Conservation (phyloP, 1,284 basidiomycete species). For the Vanrija pseudolonga region DNA sequence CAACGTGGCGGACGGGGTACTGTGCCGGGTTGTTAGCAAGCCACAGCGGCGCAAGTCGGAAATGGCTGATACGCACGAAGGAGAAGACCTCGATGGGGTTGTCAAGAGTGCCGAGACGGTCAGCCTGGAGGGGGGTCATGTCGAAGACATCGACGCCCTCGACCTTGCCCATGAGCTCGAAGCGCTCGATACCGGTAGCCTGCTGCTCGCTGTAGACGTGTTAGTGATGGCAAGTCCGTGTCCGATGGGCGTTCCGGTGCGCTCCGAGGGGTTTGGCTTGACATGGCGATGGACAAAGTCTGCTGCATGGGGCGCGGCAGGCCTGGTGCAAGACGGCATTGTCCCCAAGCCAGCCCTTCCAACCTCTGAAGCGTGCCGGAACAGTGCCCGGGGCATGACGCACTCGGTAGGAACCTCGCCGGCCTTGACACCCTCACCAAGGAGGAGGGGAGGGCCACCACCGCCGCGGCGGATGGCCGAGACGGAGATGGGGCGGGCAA, state of each 20-base stretch:
- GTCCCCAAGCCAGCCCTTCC: neutral
- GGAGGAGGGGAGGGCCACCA: constrained; percentile 34
- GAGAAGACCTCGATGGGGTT: constrained; percentile 86
- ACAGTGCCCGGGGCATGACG: constrained; percentile 13
- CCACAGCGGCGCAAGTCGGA: too few relatives aligned
- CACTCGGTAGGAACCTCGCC: constrained; percentile 48
- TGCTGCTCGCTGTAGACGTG: constrained; percentile 62
- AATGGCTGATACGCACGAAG: constrained; percentile 60
- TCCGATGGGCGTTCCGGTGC: neutral
- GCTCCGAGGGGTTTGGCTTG: neutral
- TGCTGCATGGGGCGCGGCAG: neutral
- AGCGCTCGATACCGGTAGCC: constrained; percentile 93
- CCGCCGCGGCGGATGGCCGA: constrained; percentile 33
- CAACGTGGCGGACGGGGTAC: constrained; percentile 75
- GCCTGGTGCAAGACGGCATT: neutral
- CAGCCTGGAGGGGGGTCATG: constrained; percentile 76
- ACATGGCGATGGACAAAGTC: neutral
- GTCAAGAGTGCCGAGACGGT: constrained; percentile 79
- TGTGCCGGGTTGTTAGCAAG: constrained; percentile 41
- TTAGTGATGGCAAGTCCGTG: neutral
- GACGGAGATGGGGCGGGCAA: constrained; percentile 38
- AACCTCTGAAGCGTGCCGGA: neutral
- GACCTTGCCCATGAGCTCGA: constrained; percentile 83
- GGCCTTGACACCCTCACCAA: constrained; percentile 42
- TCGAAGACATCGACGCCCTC: constrained; percentile 91